Base-by-base conservation (phyloP, 805 yeast genomes). In the Clavispora phyllophila region DNA sequence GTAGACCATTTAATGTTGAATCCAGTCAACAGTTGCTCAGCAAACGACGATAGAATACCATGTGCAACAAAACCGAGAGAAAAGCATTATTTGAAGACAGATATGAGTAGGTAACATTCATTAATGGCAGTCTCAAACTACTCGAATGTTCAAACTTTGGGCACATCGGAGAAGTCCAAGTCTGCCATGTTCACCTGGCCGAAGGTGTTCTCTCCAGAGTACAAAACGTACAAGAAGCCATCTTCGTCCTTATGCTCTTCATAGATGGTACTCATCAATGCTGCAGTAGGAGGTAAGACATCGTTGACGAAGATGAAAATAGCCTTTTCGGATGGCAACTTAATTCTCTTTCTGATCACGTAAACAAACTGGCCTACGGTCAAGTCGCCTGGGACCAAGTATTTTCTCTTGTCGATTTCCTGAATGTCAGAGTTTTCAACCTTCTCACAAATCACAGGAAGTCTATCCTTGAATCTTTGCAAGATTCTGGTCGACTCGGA, bases 361-460 rank as follows among this genome's bases (percentile, higher is more conserved):
- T 93, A 93, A 36, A 93, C 99, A 70, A 93, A 91, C 67, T 93
- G 99, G 34, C 99, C 99, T 46, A 93, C 96, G 0, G 97, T 88
- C 56, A 93, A 77, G 62, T 93, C 99, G 22, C 90, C 82, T 7
- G 99, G 99, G 9, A 93, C 99, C 51, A 93, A 76, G 62, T 93
- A 93, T 71, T 93, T 93, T 66, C 96, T 85, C 76, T 93, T 93
- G 66, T 93, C 99, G 60, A 93, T 90, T 53, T 89, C 93, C 37
- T 95, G 95, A 50, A 93, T 86, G 61, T 93, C 97, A 27, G 95
- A 84, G 68, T 91, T 91, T 68, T 90, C 98, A 31, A 90, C 97
- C 68, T 90, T 84, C 70, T 93, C 99, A 65, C 99, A 93, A 59
- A 93, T 91, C 22, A 85, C 97, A 3, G 99, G 99, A 48, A 93